Conservation (phyloP, 805 yeast genomes). For the Pichia phayaonensis region DNA sequence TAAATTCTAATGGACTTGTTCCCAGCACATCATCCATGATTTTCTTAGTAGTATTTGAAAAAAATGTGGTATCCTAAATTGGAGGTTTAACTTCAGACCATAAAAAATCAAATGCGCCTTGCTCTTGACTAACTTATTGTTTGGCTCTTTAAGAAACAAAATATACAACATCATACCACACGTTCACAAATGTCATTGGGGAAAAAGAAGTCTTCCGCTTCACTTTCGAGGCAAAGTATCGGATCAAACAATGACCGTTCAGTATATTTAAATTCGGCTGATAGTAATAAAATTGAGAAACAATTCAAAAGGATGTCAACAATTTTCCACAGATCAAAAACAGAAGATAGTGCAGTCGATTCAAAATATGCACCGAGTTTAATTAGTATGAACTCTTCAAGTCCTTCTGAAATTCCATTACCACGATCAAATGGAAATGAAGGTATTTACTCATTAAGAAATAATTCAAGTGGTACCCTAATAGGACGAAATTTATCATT, state of each 20-base stretch:
- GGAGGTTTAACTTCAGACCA: not conserved
- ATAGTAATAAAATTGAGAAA: constrained; percentile 3
- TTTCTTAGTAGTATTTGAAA: not conserved
- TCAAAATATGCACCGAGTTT: not conserved
- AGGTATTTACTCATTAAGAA: constrained; percentile 5
- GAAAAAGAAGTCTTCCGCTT: constrained; percentile 4
- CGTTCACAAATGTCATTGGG: constrained; percentile 1
- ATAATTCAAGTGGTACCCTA: constrained; percentile 17
- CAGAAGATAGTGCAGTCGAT: not conserved
- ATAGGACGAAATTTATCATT: constrained; percentile 3
- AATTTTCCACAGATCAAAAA: constrained; percentile 5
- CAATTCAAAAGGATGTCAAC: constrained; percentile 7
- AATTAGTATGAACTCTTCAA: not conserved
- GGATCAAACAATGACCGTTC: not conserved
- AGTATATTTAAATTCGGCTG: not conserved
- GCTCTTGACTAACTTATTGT: too few species aligned
- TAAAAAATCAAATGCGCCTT: not conserved
- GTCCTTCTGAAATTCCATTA: not conserved
- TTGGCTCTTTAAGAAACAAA: too few species aligned
- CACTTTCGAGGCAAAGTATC: not conserved
- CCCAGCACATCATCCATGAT: not conserved
- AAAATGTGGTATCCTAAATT: not conserved
- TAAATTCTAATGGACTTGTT: constrained; percentile 5
- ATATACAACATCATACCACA: not conserved
- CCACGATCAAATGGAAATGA: not conserved